Base-by-base conservation (phyloP, 176 grass and related monocot species). In the Triticum dicoccoides region DNA sequence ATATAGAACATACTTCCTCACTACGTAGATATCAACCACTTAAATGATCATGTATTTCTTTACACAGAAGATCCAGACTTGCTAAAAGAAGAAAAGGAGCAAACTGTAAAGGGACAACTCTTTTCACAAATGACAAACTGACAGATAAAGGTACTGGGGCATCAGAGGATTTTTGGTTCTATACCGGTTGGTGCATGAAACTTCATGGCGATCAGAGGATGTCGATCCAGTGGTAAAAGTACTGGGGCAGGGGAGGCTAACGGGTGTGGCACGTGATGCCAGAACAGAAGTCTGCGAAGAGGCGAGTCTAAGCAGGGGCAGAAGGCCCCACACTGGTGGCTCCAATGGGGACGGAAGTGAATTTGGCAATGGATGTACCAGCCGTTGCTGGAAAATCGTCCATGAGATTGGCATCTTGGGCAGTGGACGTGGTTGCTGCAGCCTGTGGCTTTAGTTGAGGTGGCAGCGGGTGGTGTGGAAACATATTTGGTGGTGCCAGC, bases 401-500 rank as follows among this genome's bases (percentile, higher is more conserved):
- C 39, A 73, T 45, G 39, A 72, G 11, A 45, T 42, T 73, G 39
- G 70, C 70, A 73, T 73, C 70, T 45, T 73, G 70, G 70, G n/a
- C 11, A 73, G 4, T 25, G 10, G 70, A 27, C 10, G 70, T 73
- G 39, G n/a, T 73, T 73, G 70, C 0, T 13, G 70, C 44, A n/a
- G n/a, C n/a, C 0, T 13, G 70, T 73, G 70, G 39, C n/a, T 41
- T n/a, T 73, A 73, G 39, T 11, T 8, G 38, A 42, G 39, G 70
- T 14, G 39, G 69, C 9, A 41, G 39, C 20, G 20, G 69, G 39
- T 42, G 37, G 38, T 21, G 38, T 73, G 21, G 11, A 0, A 73
- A 73, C 70, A 21, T 42, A 45, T 25, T 45, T 73, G 39, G 39
- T 73, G 70, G 39, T 45, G 38, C 10, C 39, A 6, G 12, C n/a